These are phyloP conservation scores for Scedosporium minutisporum DNA, from an alignment of 2,329 filamentous ascomycete species.

Conservation along the genomic window DNA sequence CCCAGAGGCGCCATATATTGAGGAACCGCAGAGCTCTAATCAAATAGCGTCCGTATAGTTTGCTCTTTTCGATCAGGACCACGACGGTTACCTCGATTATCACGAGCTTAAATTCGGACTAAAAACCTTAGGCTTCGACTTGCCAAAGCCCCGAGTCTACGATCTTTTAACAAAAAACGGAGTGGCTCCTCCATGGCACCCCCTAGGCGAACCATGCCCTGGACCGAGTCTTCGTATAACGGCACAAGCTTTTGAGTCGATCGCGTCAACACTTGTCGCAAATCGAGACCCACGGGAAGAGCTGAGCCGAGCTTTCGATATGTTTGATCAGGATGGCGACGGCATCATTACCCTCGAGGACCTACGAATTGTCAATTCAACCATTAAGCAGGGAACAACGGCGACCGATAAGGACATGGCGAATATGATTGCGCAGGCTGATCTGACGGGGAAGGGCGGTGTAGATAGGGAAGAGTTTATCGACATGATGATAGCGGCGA, in stretches of 20 bases:
- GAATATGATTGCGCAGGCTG: conserved; percentile 98
- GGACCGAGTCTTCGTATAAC: conserved; percentile 60
- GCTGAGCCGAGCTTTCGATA: conserved; percentile 78
- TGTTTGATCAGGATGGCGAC: conserved; percentile 91
- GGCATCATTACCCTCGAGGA: conserved; percentile 85
- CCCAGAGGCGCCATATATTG: background rate
- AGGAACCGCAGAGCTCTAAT: background rate
- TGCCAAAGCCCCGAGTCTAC: conserved; percentile 78
- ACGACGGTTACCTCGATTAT: conserved; percentile 78
- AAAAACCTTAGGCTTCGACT: conserved; percentile 87
- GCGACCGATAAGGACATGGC: conserved; percentile 85
- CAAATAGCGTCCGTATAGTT: conserved; percentile 6
- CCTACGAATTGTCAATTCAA: conserved; percentile 74
- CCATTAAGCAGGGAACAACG: conserved; percentile 70
- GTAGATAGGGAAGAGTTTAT: conserved; percentile 62
- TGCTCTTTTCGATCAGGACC: conserved; percentile 13
- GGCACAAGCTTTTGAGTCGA: conserved; percentile 60
- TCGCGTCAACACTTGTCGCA: conserved; percentile 72
- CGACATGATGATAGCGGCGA: conserved; percentile 39
- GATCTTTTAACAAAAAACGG: conserved; percentile 74
- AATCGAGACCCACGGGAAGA: conserved; percentile 83
- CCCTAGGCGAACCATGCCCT: conserved; percentile 44
- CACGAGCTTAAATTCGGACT: conserved; percentile 96
- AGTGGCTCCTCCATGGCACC: conserved; percentile 52
- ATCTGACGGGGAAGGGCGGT: conserved; percentile 83